These are phyloP conservation scores for Ceratocystis papillata DNA, from an alignment of 2,329 filamentous ascomycete genomes.

Conservation along the genomic window DNA sequence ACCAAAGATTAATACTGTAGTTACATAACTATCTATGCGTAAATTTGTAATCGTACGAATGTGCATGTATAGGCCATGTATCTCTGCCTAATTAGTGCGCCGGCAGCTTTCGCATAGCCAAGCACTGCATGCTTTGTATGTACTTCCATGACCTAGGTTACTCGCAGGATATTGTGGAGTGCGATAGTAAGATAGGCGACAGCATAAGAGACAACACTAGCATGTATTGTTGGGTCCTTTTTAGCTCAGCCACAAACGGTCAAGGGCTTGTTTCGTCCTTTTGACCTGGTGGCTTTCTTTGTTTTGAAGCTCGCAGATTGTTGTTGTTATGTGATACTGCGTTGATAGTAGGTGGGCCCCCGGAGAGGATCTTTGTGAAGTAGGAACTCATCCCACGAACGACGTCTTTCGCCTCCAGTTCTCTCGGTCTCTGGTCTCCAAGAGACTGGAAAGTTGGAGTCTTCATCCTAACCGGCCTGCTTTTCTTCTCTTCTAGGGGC, in stretches of 20 bases:
- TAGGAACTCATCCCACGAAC: too few species aligned
- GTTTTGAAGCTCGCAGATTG: neutral
- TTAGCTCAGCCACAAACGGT: too few species aligned
- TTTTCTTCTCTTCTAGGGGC: neutral
- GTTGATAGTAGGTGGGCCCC: too few species aligned
- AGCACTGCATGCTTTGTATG: neutral
- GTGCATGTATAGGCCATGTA: neutral
- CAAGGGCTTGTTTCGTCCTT: too few species aligned
- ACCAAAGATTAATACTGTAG: too few species aligned
- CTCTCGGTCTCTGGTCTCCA: neutral
- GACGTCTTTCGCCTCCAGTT: neutral
- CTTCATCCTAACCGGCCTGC: neutral
- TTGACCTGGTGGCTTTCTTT: too few species aligned
- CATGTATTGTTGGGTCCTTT: too few species aligned
- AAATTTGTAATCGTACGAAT: neutral
- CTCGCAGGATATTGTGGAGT: too few species aligned
- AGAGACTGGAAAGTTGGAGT: constrained; percentile 5
- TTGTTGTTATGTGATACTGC: too few species aligned
- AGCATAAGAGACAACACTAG: too few species aligned
- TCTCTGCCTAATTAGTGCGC: neutral
- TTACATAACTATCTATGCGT: neutral
- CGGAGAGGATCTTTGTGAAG: too few species aligned
- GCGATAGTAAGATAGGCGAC: too few species aligned
- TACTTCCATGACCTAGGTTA: neutral
- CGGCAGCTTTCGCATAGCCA: neutral